These are phyloP conservation scores for Eucalyptus curtisii DNA, from an alignment of 345 rosid genomes.

Conservation along the genomic window DNA sequence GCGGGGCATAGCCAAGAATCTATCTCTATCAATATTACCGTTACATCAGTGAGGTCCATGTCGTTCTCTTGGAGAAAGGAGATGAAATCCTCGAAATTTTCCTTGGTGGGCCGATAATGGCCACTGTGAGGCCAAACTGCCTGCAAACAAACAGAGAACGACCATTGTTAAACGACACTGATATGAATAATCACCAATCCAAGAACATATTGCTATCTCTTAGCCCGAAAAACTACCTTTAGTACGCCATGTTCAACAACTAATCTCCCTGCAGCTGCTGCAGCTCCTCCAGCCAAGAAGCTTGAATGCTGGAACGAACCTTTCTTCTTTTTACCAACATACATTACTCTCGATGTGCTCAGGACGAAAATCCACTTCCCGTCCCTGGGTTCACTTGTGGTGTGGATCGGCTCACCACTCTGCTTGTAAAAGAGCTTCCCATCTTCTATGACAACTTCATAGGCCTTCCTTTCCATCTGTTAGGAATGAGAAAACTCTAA, in stretches of 20 bases:
- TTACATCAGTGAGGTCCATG: slow-evolving; percentile 62
- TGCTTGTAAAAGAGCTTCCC: slow-evolving; percentile 63
- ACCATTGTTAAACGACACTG: not conserved
- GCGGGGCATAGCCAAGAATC: not conserved
- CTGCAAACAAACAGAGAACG: slow-evolving; percentile 7
- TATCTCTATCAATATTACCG: slow-evolving; percentile 21
- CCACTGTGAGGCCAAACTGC: slow-evolving; percentile 99
- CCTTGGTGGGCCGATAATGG: slow-evolving; percentile 87
- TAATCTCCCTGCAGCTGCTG: slow-evolving; percentile 79
- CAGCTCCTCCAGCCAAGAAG: slow-evolving; percentile 95
- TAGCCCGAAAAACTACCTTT: slow-evolving; percentile 21
- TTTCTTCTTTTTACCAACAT: slow-evolving; percentile 69
- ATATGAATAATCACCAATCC: not conserved
- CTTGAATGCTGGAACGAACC: slow-evolving; percentile 93
- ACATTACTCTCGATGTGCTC: slow-evolving; percentile 60
- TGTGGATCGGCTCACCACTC: slow-evolving; percentile 46
- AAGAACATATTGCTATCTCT: not conserved
- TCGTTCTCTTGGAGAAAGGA: slow-evolving; percentile 63
- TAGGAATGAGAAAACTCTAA: not conserved
- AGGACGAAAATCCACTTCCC: slow-evolving; percentile 96
- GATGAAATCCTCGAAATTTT: slow-evolving; percentile 68
- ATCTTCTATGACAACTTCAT: slow-evolving; percentile 59
- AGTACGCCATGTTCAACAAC: slow-evolving; percentile 48
- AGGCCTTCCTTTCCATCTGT: slow-evolving; percentile 81
- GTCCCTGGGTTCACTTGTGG: slow-evolving; percentile 29